Percentiles rank a stretch among this genome's conserved stretches.
phyloP scores from a whole-genome alignment of 2,329 filamentous ascomycete genomes.

The Aspergillus puulaauensis region DNA sequence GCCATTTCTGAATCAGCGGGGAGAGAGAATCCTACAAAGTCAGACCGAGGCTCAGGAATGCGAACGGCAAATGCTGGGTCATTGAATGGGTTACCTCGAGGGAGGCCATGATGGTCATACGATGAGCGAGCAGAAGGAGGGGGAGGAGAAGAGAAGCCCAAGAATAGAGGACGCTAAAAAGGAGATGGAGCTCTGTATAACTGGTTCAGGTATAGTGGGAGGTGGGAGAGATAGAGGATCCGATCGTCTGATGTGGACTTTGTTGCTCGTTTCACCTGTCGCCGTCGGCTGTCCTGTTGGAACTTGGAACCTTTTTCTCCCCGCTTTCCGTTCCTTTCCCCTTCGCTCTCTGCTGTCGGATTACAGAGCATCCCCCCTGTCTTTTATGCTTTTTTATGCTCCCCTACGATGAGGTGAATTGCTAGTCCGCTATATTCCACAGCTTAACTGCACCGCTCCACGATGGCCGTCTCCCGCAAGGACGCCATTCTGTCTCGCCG shows the following conservation, averaged over 20 bases:
- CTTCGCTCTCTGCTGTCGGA: not conserved
- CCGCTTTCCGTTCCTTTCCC: not conserved
- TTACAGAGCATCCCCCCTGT: not conserved
- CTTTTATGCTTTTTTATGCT: not conserved
- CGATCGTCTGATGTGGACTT: conserved; percentile 5
- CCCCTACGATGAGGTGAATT: not conserved
- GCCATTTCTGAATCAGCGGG: conserved; percentile 54
- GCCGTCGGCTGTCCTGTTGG: not conserved
- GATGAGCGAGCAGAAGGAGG: conserved; percentile 8
- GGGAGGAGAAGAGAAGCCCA: not conserved
- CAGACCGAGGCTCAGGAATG: conserved; percentile 3
- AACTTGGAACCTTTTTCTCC: not conserved
- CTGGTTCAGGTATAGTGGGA: not conserved
- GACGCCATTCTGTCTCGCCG: conserved; percentile 57
- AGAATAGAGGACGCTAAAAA: not conserved
- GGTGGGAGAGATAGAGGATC: conserved; percentile 9
- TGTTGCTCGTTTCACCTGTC: conserved; percentile 3
- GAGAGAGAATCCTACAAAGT: conserved; percentile 32
- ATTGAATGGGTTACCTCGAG: conserved; percentile 16
- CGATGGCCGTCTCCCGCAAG: conserved; percentile 35
- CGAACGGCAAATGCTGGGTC: conserved; percentile 1
- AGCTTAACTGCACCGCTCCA: not conserved
- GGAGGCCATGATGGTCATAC: conserved; percentile 26
- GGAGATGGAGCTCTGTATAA: conserved; percentile 1
- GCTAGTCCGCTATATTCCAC: not conserved